Evolutionary conservation across 2,329 filamentous ascomycete genomes (phyloP).

Genomic region (Microsporum audouinii): DNA sequence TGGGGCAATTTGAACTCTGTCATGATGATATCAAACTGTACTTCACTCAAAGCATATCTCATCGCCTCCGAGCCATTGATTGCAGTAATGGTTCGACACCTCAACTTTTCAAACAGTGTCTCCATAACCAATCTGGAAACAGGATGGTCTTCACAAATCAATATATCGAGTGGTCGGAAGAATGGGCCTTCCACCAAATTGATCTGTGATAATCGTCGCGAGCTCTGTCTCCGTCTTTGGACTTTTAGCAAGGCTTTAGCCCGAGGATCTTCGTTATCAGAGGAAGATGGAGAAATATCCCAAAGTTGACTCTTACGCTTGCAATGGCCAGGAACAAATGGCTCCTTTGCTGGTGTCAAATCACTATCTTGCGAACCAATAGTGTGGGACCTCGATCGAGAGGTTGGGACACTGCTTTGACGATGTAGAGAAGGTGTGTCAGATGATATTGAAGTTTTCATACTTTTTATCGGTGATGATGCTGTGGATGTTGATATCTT

Average conservation of each 20-base stretch:
- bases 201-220: slow-evolving; percentile 85
- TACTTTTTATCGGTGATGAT: slow-evolving; percentile 43
- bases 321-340: slow-evolving; percentile 57
- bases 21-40: slow-evolving; percentile 98
- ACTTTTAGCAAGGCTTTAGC: slow-evolving; percentile 84
- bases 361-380: slow-evolving; percentile 91
- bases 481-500: slow-evolving; percentile 41
- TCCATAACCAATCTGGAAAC: slow-evolving; percentile 99
- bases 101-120: slow-evolving; percentile 84
- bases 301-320: slow-evolving; percentile 91
- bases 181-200: slow-evolving; percentile 70
- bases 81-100: slow-evolving; percentile 86
- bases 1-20: slow-evolving; percentile 93
- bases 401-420: slow-evolving; percentile 49
- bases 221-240: slow-evolving; percentile 87
- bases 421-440: slow-evolving; percentile 48
- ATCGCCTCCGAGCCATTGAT: slow-evolving; percentile 84
- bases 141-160: slow-evolving; percentile 96
- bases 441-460: slow-evolving; percentile 31
- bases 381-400: slow-evolving; percentile 74
- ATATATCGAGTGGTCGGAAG: slow-evolving; percentile 81
- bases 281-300: slow-evolving; percentile 93
- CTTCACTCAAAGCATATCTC: slow-evolving; percentile 86
- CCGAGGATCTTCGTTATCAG: slow-evolving; percentile 90
- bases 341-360: slow-evolving; percentile 52